phyloP scores from a whole-genome alignment of 2,329 filamentous ascomycete genomes.

The Talaromyces piceae region DNA sequence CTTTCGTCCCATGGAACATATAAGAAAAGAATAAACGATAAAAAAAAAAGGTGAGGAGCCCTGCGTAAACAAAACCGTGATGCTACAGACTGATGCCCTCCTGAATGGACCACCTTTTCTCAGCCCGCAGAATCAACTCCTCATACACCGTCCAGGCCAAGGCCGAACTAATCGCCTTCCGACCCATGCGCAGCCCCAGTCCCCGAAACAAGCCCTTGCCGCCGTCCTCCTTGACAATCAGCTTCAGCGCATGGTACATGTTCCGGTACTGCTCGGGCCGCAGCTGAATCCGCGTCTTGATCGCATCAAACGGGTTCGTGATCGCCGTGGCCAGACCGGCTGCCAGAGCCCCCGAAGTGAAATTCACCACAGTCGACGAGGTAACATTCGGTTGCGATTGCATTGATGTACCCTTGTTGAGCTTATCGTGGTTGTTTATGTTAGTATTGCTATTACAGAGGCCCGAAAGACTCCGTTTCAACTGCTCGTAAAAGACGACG shows the following conservation, averaged over 20 bases:
- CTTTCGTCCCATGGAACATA: neutral
- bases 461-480: conserved; percentile 28
- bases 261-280: conserved; percentile 78
- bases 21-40: no score
- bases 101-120: conserved; percentile 35
- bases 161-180: conserved; percentile 90
- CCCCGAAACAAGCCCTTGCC: conserved; percentile 76
- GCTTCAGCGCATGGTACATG: conserved; percentile 64
- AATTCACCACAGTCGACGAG: conserved; percentile 65
- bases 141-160: conserved; percentile 97
- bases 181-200: conserved; percentile 73
- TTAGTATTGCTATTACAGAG: conserved; percentile 8
- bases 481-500: conserved; percentile 78
- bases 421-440: neutral
- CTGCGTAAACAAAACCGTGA: no score
- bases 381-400: conserved; percentile 12
- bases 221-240: conserved; percentile 79
- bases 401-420: no score
- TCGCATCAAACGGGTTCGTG: conserved; percentile 93
- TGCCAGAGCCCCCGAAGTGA: conserved; percentile 70
- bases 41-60: no score
- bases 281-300: conserved; percentile 91
- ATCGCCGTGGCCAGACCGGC: conserved; percentile 77
- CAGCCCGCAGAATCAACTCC: conserved; percentile 72
- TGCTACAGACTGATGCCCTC: conserved; percentile 14